These are phyloP conservation scores for Rhypophila decipiens DNA, from an alignment of 495 filamentous ascomycete genomes.

Conservation along the genomic window DNA sequence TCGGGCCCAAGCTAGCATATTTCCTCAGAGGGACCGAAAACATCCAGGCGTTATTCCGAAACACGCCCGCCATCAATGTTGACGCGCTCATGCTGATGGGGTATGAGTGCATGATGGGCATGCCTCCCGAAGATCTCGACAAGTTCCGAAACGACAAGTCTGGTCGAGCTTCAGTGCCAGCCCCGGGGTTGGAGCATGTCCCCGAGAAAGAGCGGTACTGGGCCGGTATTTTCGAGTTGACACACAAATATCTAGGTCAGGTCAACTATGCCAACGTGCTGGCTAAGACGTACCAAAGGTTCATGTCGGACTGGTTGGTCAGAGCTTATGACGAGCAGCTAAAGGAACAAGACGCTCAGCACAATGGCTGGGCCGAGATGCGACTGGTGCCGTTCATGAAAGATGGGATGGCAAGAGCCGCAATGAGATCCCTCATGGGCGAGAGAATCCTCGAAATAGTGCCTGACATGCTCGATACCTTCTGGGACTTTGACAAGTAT, in stretches of 20 bases:
- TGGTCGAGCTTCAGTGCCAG: neutral
- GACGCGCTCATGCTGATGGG: neutral
- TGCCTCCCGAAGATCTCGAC: constrained; percentile 1
- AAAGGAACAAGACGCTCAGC: neutral
- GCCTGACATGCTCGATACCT: constrained; percentile 13
- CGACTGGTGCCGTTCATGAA: constrained; percentile 11
- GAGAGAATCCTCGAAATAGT: constrained; percentile 10
- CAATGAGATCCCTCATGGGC: constrained; percentile 14
- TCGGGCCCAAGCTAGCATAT: neutral
- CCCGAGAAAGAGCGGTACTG: constrained; percentile 1
- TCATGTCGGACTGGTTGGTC: neutral
- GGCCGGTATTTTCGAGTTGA: neutral
- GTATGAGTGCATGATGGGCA: neutral
- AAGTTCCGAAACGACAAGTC: constrained; percentile 8
- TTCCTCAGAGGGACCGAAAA: neutral
- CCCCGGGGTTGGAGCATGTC: constrained; percentile 2
- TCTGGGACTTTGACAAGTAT: constrained; percentile 24
- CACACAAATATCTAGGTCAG: neutral
- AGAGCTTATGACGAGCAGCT: neutral
- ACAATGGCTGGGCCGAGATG: constrained; percentile 6
- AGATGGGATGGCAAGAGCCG: constrained; percentile 10
- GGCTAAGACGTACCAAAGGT: neutral
- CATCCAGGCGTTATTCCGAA: neutral
- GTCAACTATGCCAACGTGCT: neutral
- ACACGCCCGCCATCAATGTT: neutral